A percentile compares a stretch with the other conserved stretches of the same genome.
Conservation (phyloP, 2,329 filamentous ascomycete genomes). For the Pestalotiopsis sp. region DNA sequence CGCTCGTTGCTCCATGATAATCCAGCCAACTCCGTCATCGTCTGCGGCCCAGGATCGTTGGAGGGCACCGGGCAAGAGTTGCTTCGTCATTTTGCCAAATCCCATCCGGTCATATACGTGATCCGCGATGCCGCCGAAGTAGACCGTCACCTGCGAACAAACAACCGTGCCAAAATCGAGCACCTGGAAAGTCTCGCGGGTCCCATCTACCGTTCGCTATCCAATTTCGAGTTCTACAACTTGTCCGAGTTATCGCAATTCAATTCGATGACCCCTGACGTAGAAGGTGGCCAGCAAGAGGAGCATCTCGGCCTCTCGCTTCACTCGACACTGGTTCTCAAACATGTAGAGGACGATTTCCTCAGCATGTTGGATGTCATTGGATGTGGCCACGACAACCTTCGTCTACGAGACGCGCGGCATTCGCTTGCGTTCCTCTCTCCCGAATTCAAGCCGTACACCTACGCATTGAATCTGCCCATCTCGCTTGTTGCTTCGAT, state of each 20-base stretch:
- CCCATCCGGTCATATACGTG: conserved; percentile 7
- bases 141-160: background rate
- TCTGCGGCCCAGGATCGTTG: background rate
- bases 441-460: background rate
- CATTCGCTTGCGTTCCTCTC: background rate
- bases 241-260: background rate
- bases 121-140: background rate
- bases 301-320: background rate
- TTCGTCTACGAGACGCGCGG: background rate
- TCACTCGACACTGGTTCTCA: background rate
- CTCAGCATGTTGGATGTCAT: background rate
- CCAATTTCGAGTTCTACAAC: conserved; percentile 9
- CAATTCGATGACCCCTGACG: background rate
- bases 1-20: background rate
- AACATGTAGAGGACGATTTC: conserved; percentile 3
- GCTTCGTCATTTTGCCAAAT: background rate
- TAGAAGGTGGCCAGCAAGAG: background rate
- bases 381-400: background rate
- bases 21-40: background rate
- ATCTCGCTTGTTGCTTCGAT: background rate
- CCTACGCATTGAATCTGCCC: conserved; percentile 1
- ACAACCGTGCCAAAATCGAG: background rate
- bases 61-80: background rate
- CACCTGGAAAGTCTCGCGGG: background rate
- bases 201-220: background rate